Conservation (phyloP, 1,284 basidiomycete genomes). For the Rhodotorula sp. region DNA sequence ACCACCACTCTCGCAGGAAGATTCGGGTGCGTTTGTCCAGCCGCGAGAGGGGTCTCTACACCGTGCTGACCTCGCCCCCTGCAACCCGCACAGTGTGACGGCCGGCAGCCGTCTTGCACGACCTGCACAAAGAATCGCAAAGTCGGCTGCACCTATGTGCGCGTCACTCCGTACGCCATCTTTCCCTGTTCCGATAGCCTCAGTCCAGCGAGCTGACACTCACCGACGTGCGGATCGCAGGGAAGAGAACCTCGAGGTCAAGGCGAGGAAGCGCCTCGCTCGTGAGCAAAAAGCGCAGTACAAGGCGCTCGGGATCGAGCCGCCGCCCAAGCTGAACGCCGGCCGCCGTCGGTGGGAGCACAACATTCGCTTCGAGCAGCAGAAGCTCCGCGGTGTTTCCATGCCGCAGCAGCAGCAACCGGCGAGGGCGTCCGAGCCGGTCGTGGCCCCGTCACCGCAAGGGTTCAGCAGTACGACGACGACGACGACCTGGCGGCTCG, state of each 20-base stretch:
- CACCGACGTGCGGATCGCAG: background rate
- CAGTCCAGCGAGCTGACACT: too few species aligned
- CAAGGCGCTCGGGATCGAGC: background rate
- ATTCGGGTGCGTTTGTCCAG: background rate
- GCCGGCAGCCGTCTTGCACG: background rate
- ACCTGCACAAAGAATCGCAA: background rate
- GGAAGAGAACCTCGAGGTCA: slow-evolving; percentile 19
- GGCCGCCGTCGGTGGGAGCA: background rate
- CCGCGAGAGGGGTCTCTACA: background rate
- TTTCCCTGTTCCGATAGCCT: background rate
- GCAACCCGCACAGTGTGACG: background rate
- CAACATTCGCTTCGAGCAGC: slow-evolving; percentile 5
- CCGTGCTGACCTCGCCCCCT: background rate
- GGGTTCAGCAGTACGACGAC: background rate
- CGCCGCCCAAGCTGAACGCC: background rate
- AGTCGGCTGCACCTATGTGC: background rate
- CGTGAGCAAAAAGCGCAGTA: slow-evolving; percentile 6
- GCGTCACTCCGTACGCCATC: background rate
- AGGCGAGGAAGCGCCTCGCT: slow-evolving; percentile 10
- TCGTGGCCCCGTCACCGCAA: background rate
- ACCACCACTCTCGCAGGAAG: background rate
- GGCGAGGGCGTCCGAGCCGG: background rate
- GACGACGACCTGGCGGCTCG: background rate
- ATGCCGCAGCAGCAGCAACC: background rate
- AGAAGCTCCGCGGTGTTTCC: background rate